Conservation (phyloP, 371 early-diverging fungal genomes). For the Choanephora cucurbitarum region DNA sequence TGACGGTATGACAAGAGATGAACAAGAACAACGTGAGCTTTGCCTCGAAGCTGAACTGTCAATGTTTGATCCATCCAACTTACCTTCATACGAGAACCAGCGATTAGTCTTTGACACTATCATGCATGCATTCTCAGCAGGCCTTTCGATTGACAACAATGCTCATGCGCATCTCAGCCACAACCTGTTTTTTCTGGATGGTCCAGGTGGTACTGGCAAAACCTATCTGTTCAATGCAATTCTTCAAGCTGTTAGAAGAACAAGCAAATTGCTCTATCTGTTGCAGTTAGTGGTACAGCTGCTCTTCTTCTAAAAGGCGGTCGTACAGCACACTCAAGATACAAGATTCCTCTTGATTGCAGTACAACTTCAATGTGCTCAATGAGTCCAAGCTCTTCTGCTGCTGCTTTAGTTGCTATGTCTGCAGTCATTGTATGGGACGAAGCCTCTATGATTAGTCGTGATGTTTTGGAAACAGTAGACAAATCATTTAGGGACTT, state of each 20-base stretch:
- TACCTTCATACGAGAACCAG: no score
- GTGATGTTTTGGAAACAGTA: no score
- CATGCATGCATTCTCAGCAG: background rate
- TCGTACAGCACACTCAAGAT: constrained; percentile 27
- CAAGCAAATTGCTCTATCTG: constrained; percentile 7
- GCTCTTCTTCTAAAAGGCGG: constrained; percentile 32
- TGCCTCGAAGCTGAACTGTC: no score
- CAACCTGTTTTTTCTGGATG: no score
- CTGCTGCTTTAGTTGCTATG: constrained; percentile 8
- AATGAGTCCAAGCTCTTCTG: constrained; percentile 2
- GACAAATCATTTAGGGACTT: no score
- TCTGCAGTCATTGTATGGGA: constrained; percentile 36
- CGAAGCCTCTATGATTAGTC: constrained; percentile 31
- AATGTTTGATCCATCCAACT: no score
- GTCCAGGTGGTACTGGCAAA: no score
- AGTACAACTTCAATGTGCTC: constrained; percentile 14
- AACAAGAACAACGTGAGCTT: no score
- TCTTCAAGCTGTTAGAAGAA: background rate
- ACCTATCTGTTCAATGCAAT: constrained; percentile 13
- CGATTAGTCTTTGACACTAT: no score
- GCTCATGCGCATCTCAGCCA: background rate
- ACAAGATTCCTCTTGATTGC: constrained; percentile 25
- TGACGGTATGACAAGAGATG: no score
- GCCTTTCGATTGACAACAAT: background rate
- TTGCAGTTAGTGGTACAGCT: constrained; percentile 31